phyloP scores from a whole-genome alignment of 2,329 filamentous ascomycete species.

The Podosphaera fusca region DNA sequence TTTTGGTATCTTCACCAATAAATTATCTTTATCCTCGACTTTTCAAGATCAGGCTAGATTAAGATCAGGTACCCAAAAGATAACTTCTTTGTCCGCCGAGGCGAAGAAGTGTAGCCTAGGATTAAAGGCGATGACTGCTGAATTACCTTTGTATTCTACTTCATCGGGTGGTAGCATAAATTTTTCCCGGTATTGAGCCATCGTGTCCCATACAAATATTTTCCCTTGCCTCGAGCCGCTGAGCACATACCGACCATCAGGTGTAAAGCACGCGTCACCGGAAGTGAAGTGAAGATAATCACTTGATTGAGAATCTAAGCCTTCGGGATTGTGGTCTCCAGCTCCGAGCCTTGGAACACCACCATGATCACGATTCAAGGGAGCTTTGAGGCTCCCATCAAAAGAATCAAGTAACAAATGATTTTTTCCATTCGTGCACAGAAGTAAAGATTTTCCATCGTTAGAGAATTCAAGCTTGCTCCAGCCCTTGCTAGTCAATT shows the following conservation, averaged over 20 bases:
- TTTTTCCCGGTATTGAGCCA: slow-evolving; percentile 29
- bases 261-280: slow-evolving; percentile 70
- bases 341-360: slow-evolving; percentile 28
- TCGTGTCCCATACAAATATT: slow-evolving; percentile 68
- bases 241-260: slow-evolving; percentile 72
- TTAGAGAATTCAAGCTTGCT: slow-evolving; percentile 89
- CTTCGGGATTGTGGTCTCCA: slow-evolving; percentile 22
- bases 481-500: slow-evolving; percentile 42
- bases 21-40: no score
- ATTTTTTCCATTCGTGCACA: slow-evolving; percentile 63
- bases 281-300: slow-evolving; percentile 27
- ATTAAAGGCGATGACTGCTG: slow-evolving; percentile 65
- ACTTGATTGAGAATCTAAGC: slow-evolving; percentile 11
- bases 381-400: slow-evolving; percentile 55
- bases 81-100: slow-evolving; percentile 63
- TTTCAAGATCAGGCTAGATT: slow-evolving; percentile 3
- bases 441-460: slow-evolving; percentile 66
- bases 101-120: slow-evolving; percentile 81
- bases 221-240: slow-evolving; percentile 51
- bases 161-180: slow-evolving; percentile 40
- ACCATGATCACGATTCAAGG: slow-evolving; percentile 35
- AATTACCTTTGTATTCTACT: slow-evolving; percentile 42
- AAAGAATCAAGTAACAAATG: slow-evolving; percentile 93
- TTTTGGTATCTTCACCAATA: no score
- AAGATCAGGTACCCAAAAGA: slow-evolving; percentile 55